Percentiles rank a stretch among this genome's conserved stretches.
Evolutionary conservation across 1,284 basidiomycete genomes (phyloP).

Genomic region (Butyriboletus appendiculatus): DNA sequence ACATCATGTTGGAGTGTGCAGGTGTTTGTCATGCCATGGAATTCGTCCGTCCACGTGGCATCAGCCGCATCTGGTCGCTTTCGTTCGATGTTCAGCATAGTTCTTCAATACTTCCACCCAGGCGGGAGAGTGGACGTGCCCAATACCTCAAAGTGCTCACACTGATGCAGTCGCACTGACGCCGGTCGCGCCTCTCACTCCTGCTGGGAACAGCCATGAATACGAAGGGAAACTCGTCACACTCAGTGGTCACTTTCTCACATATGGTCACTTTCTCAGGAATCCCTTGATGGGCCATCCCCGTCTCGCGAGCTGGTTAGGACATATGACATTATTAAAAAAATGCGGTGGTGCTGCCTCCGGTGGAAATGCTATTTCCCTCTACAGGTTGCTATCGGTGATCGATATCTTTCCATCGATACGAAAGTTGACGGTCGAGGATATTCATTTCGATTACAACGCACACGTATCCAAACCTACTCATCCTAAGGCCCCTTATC

Average conservation of each 20-base stretch:
- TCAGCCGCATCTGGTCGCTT: slow-evolving; percentile 11
- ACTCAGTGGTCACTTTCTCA: slow-evolving; percentile 7
- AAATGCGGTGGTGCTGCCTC: slow-evolving; percentile 2
- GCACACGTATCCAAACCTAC: neutral
- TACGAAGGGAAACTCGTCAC: slow-evolving; percentile 11
- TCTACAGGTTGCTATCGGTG: slow-evolving; percentile 9
- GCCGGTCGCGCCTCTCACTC: neutral
- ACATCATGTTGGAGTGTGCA: too few species aligned
- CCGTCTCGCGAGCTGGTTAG: slow-evolving; percentile 12
- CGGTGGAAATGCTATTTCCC: neutral
- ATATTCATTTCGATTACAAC: slow-evolving; percentile 11
- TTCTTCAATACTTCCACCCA: slow-evolving; percentile 13
- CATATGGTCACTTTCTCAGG: too few species aligned
- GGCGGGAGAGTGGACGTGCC: slow-evolving; percentile 12
- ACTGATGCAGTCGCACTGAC: slow-evolving; percentile 4
- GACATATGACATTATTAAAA: slow-evolving; percentile 6
- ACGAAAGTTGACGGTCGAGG: slow-evolving; percentile 5
- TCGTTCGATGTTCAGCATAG: slow-evolving; percentile 12
- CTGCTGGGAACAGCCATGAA: neutral
- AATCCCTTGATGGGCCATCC: slow-evolving; percentile 7
- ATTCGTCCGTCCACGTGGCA: slow-evolving; percentile 8
- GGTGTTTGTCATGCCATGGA: slow-evolving; percentile 1
- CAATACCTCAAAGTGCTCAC: slow-evolving; percentile 5
- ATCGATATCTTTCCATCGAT: slow-evolving; percentile 4
- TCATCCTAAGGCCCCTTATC: neutral